A percentile compares a stretch with the other conserved stretches of the same genome.
phyloP scores from a whole-genome alignment of 768 basidiomycete genomes.

The Candolleomyces efflorescens region DNA sequence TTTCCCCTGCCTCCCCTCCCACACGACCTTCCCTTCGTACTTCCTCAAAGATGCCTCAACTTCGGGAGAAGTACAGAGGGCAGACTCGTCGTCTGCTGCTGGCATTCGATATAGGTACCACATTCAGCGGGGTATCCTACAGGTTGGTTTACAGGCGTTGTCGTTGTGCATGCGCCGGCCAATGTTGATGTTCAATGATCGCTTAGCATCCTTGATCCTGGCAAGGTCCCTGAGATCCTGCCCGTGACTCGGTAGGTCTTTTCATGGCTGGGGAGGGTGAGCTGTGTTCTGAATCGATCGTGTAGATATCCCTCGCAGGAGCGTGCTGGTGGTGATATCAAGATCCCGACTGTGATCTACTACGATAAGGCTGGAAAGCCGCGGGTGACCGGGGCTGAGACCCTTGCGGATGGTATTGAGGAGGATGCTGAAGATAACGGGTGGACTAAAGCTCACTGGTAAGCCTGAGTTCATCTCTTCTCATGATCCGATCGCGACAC shows the following conservation, averaged over 20 bases:
- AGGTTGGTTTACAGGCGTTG: background rate
- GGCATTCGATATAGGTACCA: conserved; percentile 12
- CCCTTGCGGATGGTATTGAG: conserved; percentile 12
- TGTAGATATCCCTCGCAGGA: conserved; percentile 14
- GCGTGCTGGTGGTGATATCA: conserved; percentile 11
- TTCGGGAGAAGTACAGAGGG: conserved; percentile 3
- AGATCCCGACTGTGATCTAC: conserved; percentile 14
- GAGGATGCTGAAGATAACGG: conserved; percentile 10
- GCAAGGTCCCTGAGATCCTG: conserved; percentile 20
- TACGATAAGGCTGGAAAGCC: conserved; percentile 11
- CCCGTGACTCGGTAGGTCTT: conserved; percentile 20
- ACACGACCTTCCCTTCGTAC: background rate
- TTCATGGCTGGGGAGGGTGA: background rate
- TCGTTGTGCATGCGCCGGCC: background rate
- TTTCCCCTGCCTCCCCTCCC: too few relatives aligned
- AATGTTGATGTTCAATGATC: background rate
- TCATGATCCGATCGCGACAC: background rate
- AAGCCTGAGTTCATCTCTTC: background rate
- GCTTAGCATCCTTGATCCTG: conserved; percentile 22
- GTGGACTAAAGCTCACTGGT: conserved; percentile 14
- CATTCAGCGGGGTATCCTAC: conserved; percentile 14
- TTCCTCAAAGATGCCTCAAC: background rate
- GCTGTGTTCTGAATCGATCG: background rate
- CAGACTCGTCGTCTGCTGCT: conserved; percentile 8
- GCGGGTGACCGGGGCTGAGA: conserved; percentile 10